Evolutionary conservation across 2,329 filamentous ascomycete species (phyloP).

Genomic region (Pestalotiopsis sp.): DNA sequence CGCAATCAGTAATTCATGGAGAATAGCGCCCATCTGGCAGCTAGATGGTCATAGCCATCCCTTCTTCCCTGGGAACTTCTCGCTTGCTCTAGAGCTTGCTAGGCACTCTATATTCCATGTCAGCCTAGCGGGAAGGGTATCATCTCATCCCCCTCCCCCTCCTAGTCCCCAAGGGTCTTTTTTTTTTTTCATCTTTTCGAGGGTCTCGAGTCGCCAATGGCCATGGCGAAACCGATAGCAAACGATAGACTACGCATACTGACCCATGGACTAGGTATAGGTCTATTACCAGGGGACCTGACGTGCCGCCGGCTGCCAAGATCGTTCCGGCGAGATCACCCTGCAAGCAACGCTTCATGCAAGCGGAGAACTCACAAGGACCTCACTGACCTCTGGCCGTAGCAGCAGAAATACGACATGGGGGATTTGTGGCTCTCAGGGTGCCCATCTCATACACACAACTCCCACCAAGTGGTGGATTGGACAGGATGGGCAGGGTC

Average conservation of each 20-base stretch:
- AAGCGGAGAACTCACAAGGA: neutral
- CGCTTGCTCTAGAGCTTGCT: neutral
- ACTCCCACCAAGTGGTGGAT: neutral
- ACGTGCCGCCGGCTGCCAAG: neutral
- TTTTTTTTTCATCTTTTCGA: neutral
- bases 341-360: neutral
- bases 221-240: neutral
- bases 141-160: neutral
- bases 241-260: neutral
- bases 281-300: neutral
- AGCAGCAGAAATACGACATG: neutral
- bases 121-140: neutral
- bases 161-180: neutral
- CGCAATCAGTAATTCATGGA: conserved; percentile 7
- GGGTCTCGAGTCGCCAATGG: neutral
- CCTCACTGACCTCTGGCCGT: neutral
- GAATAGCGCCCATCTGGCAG: neutral
- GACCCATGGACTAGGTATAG: neutral
- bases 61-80: neutral
- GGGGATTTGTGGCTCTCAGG: neutral
- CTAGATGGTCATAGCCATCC: neutral
- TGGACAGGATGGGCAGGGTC: neutral
- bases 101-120: neutral
- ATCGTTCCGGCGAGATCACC: neutral
- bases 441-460: neutral